Percentiles rank a stretch among this genome's conserved stretches.
Conservation (phyloP, 495 filamentous ascomycete species). For the Mytilinidion resinicola region DNA sequence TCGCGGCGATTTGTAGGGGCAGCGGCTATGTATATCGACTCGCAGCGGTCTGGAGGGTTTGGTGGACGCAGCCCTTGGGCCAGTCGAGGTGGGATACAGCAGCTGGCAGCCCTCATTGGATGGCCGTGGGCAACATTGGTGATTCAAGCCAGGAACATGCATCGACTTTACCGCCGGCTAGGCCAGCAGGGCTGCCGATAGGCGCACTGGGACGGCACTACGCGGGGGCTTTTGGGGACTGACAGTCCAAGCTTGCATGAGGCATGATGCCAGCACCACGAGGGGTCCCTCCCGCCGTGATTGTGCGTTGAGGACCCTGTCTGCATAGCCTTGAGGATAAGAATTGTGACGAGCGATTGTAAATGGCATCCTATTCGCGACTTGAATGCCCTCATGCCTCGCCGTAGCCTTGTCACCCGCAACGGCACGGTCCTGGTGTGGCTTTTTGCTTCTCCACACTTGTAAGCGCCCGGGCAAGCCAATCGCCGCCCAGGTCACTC, state of each 20-base stretch:
- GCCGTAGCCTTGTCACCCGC: background rate
- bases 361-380: background rate
- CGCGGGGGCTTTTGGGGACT: background rate
- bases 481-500: background rate
- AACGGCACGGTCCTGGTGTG: background rate
- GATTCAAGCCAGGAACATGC: background rate
- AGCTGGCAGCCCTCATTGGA: conserved; percentile 19
- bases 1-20: conserved; percentile 22
- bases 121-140: background rate
- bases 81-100: background rate
- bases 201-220: background rate
- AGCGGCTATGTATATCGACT: conserved; percentile 23
- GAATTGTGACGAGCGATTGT: background rate
- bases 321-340: background rate
- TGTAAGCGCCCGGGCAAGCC: background rate
- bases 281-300: background rate
- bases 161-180: background rate
- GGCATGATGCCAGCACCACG: background rate
- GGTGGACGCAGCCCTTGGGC: conserved; percentile 6
- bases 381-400: too few species aligned
- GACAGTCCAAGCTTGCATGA: background rate
- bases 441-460: background rate
- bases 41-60: background rate
- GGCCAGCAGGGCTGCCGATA: background rate
- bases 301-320: background rate